These are phyloP conservation scores for Globisporangium cederbergense DNA, from an alignment of 352 stramenopile species.

Conservation along the genomic window DNA sequence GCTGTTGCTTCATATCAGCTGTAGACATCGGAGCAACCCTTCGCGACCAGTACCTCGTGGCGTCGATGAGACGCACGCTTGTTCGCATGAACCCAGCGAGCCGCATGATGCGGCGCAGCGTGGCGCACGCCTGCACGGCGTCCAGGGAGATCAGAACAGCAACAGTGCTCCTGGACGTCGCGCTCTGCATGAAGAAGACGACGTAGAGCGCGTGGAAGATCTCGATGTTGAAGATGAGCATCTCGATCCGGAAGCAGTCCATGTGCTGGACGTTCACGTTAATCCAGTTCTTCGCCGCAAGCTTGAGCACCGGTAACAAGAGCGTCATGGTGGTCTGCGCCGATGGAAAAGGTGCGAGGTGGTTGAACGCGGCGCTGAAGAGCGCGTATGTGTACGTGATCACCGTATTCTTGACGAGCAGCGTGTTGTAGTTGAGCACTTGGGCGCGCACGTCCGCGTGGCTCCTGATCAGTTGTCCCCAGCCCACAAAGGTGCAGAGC, in stretches of 20 bases:
- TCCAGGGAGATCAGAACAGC: constrained; percentile 31
- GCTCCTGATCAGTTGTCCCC: background rate
- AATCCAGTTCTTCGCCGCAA: constrained; percentile 4
- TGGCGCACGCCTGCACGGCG: constrained; percentile 19
- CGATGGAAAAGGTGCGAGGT: background rate
- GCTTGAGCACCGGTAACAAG: background rate
- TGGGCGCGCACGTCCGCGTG: background rate
- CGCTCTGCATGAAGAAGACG: constrained; percentile 33
- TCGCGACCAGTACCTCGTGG: background rate
- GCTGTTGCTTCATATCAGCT: background rate
- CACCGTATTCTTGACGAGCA: constrained; percentile 12
- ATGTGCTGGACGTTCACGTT: background rate
- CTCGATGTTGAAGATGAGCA: constrained; percentile 52
- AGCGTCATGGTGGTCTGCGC: background rate
- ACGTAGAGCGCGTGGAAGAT: constrained; percentile 52
- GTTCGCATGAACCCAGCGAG: background rate
- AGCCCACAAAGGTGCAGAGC: background rate
- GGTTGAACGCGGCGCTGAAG: constrained; percentile 30
- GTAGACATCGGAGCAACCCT: background rate
- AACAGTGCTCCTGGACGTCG: constrained; percentile 25
- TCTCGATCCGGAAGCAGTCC: constrained; percentile 17
- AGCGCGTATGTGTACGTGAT: constrained; percentile 24
- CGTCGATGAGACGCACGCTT: background rate
- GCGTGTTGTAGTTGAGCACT: constrained; percentile 8
- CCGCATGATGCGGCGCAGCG: background rate